phyloP scores from a whole-genome alignment of 2,329 filamentous ascomycete species.

The Hymenoscyphus linearis region DNA sequence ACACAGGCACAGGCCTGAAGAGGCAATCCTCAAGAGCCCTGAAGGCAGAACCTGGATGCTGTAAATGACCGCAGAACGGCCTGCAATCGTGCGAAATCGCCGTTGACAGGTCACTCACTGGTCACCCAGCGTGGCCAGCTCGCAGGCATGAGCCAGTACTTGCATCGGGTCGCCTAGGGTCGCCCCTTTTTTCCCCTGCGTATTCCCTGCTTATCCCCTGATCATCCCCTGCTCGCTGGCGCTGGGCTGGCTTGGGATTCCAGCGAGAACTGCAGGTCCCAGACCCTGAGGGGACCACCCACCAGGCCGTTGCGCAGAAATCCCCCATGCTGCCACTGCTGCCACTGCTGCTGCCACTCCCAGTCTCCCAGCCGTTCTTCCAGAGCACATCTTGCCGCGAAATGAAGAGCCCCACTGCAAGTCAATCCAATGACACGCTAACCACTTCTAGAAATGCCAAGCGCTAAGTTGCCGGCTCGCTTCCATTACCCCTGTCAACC shows the following conservation, averaged over 20 bases:
- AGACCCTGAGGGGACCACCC: neutral
- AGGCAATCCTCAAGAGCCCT: neutral
- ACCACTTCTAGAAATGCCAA: neutral
- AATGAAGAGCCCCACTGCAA: slow-evolving; percentile 2
- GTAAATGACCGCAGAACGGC: neutral
- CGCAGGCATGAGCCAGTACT: neutral
- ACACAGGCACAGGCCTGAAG: neutral
- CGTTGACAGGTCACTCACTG: neutral
- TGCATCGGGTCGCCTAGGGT: too few species aligned
- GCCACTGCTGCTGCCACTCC: too few species aligned
- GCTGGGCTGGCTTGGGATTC: neutral
- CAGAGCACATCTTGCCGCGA: neutral
- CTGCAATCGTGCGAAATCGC: neutral
- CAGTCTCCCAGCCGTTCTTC: neutral
- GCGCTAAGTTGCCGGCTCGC: neutral
- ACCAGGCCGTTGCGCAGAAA: neutral
- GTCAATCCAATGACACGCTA: neutral
- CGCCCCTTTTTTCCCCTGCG: neutral
- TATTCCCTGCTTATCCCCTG: neutral
- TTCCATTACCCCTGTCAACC: neutral
- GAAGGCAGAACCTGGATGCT: neutral
- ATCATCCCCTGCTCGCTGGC: neutral
- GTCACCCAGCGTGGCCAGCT: neutral
- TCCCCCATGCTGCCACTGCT: too few species aligned
- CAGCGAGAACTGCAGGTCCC: neutral